A percentile compares a stretch with the other conserved stretches of the same genome.
Conservation (phyloP, 495 filamentous ascomycete species). For the Astrothelium subdiscretum region DNA sequence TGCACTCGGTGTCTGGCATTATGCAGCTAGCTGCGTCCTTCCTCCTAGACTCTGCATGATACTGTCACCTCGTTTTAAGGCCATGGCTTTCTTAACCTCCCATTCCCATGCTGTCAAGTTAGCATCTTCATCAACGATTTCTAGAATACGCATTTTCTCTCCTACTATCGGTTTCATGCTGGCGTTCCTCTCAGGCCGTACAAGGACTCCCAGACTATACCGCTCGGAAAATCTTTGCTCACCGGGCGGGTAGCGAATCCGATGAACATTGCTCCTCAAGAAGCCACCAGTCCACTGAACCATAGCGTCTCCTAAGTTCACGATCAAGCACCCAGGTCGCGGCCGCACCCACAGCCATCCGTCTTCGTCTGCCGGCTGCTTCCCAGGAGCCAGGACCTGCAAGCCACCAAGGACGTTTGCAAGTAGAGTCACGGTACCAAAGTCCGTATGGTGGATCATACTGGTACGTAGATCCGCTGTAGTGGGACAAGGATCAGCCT, state of each 20-base stretch:
- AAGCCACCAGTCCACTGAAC: constrained; percentile 50
- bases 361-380: neutral
- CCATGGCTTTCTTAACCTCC: constrained; percentile 10
- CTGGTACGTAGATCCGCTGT: constrained; percentile 7
- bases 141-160: neutral
- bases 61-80: constrained; percentile 1
- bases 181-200: constrained; percentile 4
- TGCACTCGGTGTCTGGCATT: neutral
- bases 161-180: constrained; percentile 5
- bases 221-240: constrained; percentile 26
- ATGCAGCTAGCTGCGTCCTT: neutral
- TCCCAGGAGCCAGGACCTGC: constrained; percentile 39
- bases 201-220: constrained; percentile 10
- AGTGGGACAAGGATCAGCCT: neutral
- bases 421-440: constrained; percentile 38
- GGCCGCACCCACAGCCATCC: constrained; percentile 50
- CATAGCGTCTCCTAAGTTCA: constrained; percentile 57
- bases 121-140: neutral
- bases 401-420: constrained; percentile 46
- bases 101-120: constrained; percentile 9
- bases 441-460: constrained; percentile 21
- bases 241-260: constrained; percentile 47
- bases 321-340: constrained; percentile 43
- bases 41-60: constrained; percentile 5
- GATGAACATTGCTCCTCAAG: constrained; percentile 50